Evolutionary conservation across 768 basidiomycete species (phyloP).

Genomic region (Mycena olivaceomarginata): DNA sequence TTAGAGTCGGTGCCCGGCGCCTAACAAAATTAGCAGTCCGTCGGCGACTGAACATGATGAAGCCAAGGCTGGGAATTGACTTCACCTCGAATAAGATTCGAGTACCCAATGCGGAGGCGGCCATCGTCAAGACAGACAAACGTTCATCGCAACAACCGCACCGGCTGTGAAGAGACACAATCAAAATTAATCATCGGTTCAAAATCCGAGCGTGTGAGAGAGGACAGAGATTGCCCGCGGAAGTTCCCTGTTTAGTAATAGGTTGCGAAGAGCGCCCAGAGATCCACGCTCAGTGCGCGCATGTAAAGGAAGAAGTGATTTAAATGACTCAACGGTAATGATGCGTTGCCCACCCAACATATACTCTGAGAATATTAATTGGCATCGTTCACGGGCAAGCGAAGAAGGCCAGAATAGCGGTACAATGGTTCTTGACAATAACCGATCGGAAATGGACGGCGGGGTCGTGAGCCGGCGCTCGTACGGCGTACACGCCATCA

Average conservation of each 20-base stretch:
- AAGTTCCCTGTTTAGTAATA: not conserved
- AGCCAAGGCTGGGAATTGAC: not conserved
- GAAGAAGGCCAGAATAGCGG: not conserved
- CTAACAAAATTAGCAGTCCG: no score
- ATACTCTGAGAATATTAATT: no score
- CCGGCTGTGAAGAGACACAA: conserved; percentile 5
- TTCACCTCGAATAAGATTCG: no score
- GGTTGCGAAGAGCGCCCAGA: conserved; percentile 20
- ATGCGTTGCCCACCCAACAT: no score
- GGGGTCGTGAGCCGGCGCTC: not conserved
- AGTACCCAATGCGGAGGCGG: not conserved
- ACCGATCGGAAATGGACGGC: not conserved
- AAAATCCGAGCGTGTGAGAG: not conserved
- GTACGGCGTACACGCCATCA: conserved; percentile 4
- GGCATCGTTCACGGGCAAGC: not conserved
- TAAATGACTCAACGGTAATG: not conserved
- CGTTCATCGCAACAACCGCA: not conserved
- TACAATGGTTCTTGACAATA: not conserved
- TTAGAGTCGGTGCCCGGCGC: no score
- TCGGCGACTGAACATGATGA: no score
- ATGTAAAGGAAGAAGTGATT: not conserved
- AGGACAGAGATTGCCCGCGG: no score
- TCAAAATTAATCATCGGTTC: conserved; percentile 24
- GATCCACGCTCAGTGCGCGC: not conserved
- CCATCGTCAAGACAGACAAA: conserved; percentile 16